Evolutionary conservation across 2,329 filamentous ascomycete genomes (phyloP).

Genomic region (Sclerotiophoma versabilis): DNA sequence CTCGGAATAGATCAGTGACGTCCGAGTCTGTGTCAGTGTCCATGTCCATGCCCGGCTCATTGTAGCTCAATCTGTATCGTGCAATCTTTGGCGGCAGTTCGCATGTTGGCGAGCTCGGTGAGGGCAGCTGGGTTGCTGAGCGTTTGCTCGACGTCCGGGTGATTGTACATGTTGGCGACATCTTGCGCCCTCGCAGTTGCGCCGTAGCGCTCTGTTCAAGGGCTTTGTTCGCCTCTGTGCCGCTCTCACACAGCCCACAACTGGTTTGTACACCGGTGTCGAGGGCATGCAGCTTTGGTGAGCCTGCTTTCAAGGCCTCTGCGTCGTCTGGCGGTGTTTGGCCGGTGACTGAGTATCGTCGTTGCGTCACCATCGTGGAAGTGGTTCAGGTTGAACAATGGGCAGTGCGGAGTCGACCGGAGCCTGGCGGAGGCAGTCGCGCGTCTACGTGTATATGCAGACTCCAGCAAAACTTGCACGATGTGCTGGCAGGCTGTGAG

Average conservation of each 20-base stretch:
- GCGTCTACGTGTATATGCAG: conserved; percentile 24
- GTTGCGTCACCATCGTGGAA: conserved; percentile 39
- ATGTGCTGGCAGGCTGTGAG: conserved; percentile 36
- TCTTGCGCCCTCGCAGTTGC: conserved; percentile 37
- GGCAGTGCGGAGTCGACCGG: conserved; percentile 1
- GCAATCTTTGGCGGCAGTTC: conserved; percentile 47
- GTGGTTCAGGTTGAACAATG: conserved; percentile 6
- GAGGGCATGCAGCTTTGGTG: conserved; percentile 46
- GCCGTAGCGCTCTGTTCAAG: conserved; percentile 24
- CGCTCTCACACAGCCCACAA: conserved; percentile 42
- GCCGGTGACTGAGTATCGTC: conserved; percentile 48
- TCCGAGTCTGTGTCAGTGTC: conserved; percentile 35
- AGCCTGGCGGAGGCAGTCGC: conserved; percentile 12
- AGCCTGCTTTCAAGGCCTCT: conserved; percentile 41
- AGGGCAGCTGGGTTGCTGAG: conserved; percentile 47
- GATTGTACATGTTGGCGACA: conserved; percentile 31
- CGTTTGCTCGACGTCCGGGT: conserved; percentile 46
- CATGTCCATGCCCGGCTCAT: conserved; percentile 24
- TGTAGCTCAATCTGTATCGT: conserved; percentile 31
- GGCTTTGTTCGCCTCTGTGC: conserved; percentile 18
- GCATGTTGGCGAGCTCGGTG: conserved; percentile 44
- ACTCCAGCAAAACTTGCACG: conserved; percentile 15
- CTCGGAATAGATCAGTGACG: conserved; percentile 24
- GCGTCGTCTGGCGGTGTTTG: conserved; percentile 46
- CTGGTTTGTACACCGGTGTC: conserved; percentile 44